Conservation (phyloP, 441 rosid species). For the Pelargonium australe region DNA sequence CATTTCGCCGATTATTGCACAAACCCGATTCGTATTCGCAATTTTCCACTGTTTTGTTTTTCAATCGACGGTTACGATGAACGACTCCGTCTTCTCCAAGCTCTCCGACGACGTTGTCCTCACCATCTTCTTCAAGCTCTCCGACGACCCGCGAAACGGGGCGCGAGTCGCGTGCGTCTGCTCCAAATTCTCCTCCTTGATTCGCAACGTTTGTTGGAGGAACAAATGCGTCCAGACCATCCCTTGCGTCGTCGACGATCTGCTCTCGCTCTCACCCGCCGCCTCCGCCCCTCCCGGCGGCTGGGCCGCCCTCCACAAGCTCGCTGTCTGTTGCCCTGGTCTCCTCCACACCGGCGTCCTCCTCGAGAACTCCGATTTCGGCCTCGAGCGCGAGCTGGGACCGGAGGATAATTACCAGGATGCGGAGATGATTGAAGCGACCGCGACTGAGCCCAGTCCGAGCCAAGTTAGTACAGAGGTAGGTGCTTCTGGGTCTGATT, state of each 20-base stretch:
- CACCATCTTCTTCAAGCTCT: slow-evolving; percentile 73
- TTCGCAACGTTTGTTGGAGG: slow-evolving; percentile 62
- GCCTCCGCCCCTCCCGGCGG: slow-evolving; percentile 40
- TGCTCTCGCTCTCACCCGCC: slow-evolving; percentile 20
- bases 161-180: slow-evolving; percentile 80
- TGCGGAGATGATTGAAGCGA: too few relatives aligned
- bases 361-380: slow-evolving; percentile 89
- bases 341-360: slow-evolving; percentile 78
- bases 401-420: slow-evolving; percentile 40
- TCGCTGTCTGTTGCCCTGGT: slow-evolving; percentile 87
- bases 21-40: too few relatives aligned
- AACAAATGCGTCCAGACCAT: slow-evolving; percentile 41
- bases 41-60: too few relatives aligned
- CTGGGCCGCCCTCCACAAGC: slow-evolving; percentile 77
- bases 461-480: slow-evolving; percentile 3
- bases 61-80: slow-evolving; percentile 22
- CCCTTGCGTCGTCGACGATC: slow-evolving; percentile 66
- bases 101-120: slow-evolving; percentile 76
- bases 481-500: slow-evolving; percentile 28
- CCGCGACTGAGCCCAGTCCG: slow-evolving; percentile 7
- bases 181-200: slow-evolving; percentile 63
- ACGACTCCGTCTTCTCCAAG: slow-evolving; percentile 38
- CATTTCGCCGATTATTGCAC: too few relatives aligned
- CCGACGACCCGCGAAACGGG: slow-evolving; percentile 79
- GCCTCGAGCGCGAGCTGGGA: slow-evolving; percentile 83